Conservation (phyloP, 2,329 filamentous ascomycete genomes). For the Exophiala bonariae region DNA sequence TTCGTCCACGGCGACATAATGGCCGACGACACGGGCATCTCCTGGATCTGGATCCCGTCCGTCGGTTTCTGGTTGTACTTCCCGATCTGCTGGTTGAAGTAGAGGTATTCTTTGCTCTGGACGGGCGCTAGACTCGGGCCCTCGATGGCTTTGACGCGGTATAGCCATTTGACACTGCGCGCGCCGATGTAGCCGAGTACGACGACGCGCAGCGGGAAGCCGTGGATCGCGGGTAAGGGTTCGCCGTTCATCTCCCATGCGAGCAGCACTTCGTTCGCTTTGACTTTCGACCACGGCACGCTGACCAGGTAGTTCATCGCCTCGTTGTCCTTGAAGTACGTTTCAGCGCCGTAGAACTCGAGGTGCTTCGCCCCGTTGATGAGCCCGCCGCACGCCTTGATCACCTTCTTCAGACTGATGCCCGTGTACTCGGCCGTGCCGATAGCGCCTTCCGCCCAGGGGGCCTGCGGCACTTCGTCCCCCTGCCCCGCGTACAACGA, state of each 20-base stretch:
- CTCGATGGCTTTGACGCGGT: conserved; percentile 52
- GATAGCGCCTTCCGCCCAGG: conserved; percentile 69
- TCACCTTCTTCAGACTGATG: conserved; percentile 66
- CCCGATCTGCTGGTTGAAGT: conserved; percentile 66
- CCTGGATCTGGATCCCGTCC: conserved; percentile 66
- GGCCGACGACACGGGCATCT: conserved; percentile 69
- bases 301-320: conserved; percentile 67
- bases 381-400: conserved; percentile 68
- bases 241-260: conserved; percentile 73
- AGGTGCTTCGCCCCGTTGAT: conserved; percentile 57
- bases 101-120: conserved; percentile 65
- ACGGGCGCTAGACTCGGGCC: conserved; percentile 59
- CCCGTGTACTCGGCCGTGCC: conserved; percentile 64
- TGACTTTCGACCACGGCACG: conserved; percentile 68
- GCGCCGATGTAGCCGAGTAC: conserved; percentile 69
- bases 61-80: conserved; percentile 63
- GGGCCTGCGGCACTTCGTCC: conserved; percentile 53
- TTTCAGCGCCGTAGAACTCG: conserved; percentile 69
- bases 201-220: conserved; percentile 61
- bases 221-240: conserved; percentile 64
- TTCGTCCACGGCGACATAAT: conserved; percentile 66
- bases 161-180: conserved; percentile 58
- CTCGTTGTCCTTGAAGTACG: conserved; percentile 68
- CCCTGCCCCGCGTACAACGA: conserved; percentile 65
- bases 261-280: conserved; percentile 64